phyloP scores from a whole-genome alignment of 1,284 basidiomycete genomes.

The Sphagnurus paluster region DNA sequence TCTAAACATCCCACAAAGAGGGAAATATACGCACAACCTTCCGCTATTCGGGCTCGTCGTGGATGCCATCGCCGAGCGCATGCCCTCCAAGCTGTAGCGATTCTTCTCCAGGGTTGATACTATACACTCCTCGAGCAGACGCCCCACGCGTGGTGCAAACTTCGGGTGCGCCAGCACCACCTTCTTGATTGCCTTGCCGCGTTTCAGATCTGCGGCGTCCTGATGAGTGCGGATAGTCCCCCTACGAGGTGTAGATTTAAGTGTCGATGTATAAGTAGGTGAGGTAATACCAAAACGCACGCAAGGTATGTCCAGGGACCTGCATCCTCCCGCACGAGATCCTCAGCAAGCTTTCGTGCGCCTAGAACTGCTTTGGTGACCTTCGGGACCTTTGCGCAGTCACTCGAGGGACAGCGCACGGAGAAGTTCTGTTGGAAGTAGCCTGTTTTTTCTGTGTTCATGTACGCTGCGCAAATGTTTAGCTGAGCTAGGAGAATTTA shows the following conservation, averaged over 20 bases:
- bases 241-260: background rate
- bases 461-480: background rate
- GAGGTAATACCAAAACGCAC: too few relatives aligned
- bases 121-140: too few relatives aligned
- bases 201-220: background rate
- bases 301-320: too few relatives aligned
- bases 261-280: too few relatives aligned
- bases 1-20: background rate
- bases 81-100: background rate
- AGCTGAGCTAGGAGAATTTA: too few relatives aligned
- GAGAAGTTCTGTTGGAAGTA: conserved; percentile 9
- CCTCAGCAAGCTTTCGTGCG: conserved; percentile 16
- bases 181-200: conserved; percentile 3
- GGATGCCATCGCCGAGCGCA: background rate
- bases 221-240: background rate
- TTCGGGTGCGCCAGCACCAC: background rate
- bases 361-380: conserved; percentile 5
- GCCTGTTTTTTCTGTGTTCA: conserved; percentile 5
- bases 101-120: background rate
- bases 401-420: background rate
- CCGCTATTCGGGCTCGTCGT: conserved; percentile 13
- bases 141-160: background rate
- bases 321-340: conserved; percentile 31
- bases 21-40: conserved; percentile 7
- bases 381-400: background rate